Evolutionary conservation across 2,329 filamentous ascomycete species (phyloP).

Genomic region (Diaporthe sp.): DNA sequence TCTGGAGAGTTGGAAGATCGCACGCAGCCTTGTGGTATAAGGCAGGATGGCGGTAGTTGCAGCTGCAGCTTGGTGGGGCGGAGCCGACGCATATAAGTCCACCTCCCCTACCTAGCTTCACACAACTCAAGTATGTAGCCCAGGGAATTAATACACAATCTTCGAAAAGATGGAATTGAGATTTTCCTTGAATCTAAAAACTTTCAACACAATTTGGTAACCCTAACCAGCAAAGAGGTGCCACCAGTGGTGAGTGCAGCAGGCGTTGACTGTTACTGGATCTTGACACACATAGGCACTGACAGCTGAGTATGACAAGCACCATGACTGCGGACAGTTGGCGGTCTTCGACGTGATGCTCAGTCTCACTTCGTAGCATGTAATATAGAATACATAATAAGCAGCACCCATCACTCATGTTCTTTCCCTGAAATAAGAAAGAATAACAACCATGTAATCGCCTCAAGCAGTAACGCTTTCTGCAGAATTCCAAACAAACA

Average conservation of each 20-base stretch:
- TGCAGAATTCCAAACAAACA: not conserved
- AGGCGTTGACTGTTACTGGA: not conserved
- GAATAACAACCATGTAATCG: not conserved
- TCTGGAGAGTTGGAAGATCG: not conserved
- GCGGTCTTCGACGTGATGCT: not conserved
- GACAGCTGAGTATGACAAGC: not conserved
- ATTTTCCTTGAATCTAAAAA: not conserved
- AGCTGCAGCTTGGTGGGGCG: slow-evolving; percentile 19
- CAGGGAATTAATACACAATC: not conserved
- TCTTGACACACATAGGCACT: not conserved
- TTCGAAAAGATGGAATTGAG: not conserved
- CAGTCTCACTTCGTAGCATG: slow-evolving; percentile 8
- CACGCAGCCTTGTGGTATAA: slow-evolving; percentile 11
- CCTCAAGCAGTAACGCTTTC: slow-evolving; percentile 2
- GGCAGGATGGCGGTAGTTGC: slow-evolving; percentile 14
- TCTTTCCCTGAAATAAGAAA: not conserved
- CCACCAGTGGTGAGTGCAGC: not conserved
- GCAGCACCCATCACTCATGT: not conserved
- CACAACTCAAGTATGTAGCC: not conserved
- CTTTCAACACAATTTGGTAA: not conserved
- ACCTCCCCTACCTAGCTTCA: not conserved
- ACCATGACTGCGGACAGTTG: not conserved
- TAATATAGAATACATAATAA: not conserved
- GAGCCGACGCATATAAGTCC: not conserved
- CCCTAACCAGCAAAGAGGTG: not conserved